Evolutionary conservation across 805 yeast genomes (phyloP).

Genomic region (Teunomyces aglyptinius): DNA sequence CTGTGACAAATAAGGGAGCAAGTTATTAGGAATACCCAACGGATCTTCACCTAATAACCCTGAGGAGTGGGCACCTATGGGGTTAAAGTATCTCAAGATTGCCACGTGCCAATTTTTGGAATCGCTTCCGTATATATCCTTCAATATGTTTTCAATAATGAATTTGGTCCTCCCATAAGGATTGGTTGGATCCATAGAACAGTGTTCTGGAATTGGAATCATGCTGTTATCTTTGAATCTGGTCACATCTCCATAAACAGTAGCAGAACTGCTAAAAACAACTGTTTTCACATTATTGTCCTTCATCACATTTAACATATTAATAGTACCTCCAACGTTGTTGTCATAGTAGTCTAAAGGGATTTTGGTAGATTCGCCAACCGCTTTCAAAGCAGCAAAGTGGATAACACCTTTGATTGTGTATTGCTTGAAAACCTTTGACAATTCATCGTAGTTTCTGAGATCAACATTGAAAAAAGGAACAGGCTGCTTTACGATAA

Average conservation of each 20-base stretch:
- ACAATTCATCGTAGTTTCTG: constrained; percentile 46
- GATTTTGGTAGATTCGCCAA: constrained; percentile 68
- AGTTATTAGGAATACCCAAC: constrained; percentile 70
- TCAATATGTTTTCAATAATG: constrained; percentile 59
- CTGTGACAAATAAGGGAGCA: constrained; percentile 73
- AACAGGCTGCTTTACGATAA: constrained; percentile 47
- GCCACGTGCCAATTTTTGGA: constrained; percentile 49
- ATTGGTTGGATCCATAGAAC: constrained; percentile 71
- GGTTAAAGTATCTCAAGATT: constrained; percentile 74
- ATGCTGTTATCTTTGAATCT: constrained; percentile 55
- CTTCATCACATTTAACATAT: constrained; percentile 53
- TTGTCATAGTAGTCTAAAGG: constrained; percentile 69
- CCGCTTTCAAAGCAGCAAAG: constrained; percentile 83
- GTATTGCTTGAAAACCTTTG: constrained; percentile 47
- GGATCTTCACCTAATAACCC: constrained; percentile 83
- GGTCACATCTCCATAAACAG: constrained; percentile 81
- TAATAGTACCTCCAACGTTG: constrained; percentile 65
- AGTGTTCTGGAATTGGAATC: constrained; percentile 77
- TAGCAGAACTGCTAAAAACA: constrained; percentile 77
- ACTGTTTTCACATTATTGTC: constrained; percentile 46
- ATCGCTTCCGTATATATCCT: constrained; percentile 51
- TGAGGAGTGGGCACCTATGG: constrained; percentile 83
- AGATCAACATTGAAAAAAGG: constrained; percentile 61
- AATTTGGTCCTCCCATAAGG: constrained; percentile 78
- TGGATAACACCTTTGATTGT: constrained; percentile 63